A percentile compares a stretch with the other conserved stretches of the same genome.
Evolutionary conservation across 1,284 basidiomycete species (phyloP).

Genomic region (Microbotryum intermedium): DNA sequence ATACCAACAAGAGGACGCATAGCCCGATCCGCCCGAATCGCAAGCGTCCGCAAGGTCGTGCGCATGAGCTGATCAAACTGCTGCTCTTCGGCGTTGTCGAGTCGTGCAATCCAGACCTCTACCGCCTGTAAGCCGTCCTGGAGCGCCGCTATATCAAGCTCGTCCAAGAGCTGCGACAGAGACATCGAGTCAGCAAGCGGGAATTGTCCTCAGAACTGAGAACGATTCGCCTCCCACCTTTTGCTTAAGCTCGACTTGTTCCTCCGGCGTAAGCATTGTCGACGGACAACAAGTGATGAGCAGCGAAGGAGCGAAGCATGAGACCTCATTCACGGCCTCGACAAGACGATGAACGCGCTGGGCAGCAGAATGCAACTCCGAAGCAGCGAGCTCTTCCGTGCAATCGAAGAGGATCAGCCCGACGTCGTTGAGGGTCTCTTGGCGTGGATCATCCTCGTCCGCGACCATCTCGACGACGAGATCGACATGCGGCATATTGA

Average conservation of each 20-base stretch:
- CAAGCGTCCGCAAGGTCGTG: neutral
- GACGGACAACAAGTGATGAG: conserved; percentile 13
- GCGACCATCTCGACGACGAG: conserved; percentile 7
- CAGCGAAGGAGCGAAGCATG: conserved; percentile 9
- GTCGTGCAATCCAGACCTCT: neutral
- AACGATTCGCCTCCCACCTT: neutral
- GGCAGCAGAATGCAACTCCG: neutral
- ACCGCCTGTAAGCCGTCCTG: neutral
- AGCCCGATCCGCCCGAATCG: neutral
- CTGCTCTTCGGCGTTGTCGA: conserved; percentile 6
- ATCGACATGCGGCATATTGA: neutral
- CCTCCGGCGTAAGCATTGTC: neutral
- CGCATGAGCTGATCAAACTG: neutral
- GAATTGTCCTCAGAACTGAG: neutral
- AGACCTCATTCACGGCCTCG: neutral
- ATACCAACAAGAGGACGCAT: neutral
- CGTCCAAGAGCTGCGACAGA: neutral
- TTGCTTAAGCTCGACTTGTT: neutral
- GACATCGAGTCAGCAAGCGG: no score
- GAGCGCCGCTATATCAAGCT: neutral
- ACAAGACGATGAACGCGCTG: neutral
- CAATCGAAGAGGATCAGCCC: conserved; percentile 23
- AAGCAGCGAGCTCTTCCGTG: conserved; percentile 1
- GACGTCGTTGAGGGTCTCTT: conserved; percentile 3
- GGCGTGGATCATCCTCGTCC: neutral